Conservation (phyloP, 2,329 filamentous ascomycete genomes). For the Bipolaris gigantea region DNA sequence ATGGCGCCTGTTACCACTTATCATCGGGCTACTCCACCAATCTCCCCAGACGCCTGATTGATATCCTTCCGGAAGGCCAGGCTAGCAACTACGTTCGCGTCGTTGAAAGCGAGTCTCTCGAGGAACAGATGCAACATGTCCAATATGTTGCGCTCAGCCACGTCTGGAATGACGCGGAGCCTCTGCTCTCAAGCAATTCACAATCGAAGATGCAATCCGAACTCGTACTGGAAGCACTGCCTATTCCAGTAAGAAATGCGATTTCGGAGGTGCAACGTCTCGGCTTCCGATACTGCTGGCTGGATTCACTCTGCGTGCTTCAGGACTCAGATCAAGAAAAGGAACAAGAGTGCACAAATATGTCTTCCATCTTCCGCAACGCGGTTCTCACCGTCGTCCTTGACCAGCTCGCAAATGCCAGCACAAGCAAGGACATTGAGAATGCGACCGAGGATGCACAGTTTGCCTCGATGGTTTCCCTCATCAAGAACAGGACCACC, state of each 20-base stretch:
- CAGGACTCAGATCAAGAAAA: conserved; percentile 40
- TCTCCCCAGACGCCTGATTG: conserved; percentile 40
- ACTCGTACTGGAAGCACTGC: conserved; percentile 23
- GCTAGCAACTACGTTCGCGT: conserved; percentile 22
- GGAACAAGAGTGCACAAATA: conserved; percentile 33
- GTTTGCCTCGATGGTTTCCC: neutral
- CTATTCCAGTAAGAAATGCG: conserved; percentile 30
- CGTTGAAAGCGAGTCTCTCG: conserved; percentile 27
- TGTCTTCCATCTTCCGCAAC: conserved; percentile 41
- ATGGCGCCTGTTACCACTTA: conserved; percentile 29
- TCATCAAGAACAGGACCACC: neutral
- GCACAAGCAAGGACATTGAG: neutral
- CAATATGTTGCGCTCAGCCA: conserved; percentile 39
- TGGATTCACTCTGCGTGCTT: conserved; percentile 40
- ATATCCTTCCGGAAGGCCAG: conserved; percentile 25
- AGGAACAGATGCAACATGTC: conserved; percentile 2
- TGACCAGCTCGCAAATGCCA: conserved; percentile 14
- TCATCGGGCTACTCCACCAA: conserved; percentile 1
- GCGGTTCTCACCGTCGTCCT: conserved; percentile 38
- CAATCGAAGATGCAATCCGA: conserved; percentile 18
- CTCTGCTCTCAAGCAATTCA: conserved; percentile 24
- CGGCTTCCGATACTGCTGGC: conserved; percentile 40
- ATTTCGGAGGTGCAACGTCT: conserved; percentile 30
- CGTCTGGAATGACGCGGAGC: conserved; percentile 26
- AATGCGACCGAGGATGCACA: neutral